A percentile compares a stretch with the other conserved stretches of the same genome.
Evolutionary conservation across 352 stramenopile species (phyloP).

Genomic region (Phytophthora lateralis): DNA sequence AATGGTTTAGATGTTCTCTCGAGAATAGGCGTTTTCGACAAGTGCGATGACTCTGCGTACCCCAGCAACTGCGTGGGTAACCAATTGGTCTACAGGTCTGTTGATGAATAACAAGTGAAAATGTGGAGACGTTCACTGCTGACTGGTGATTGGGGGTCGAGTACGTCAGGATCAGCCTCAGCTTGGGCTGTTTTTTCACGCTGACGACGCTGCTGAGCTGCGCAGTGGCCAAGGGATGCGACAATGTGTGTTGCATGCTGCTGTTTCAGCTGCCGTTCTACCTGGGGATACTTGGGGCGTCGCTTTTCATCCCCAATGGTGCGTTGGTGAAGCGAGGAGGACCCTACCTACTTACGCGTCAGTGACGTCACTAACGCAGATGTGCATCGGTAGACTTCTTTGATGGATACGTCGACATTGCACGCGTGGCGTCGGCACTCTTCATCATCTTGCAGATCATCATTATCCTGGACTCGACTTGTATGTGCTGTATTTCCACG

Average conservation of each 20-base stretch:
- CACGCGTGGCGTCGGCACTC: conserved; percentile 57
- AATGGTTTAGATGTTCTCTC: conserved; percentile 36
- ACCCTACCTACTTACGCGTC: no score
- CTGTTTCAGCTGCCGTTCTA: conserved; percentile 75
- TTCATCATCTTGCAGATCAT: conserved; percentile 84
- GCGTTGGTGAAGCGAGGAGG: background rate
- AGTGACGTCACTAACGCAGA: background rate
- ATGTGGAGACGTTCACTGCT: background rate
- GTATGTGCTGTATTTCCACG: conserved; percentile 31
- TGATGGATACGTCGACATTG: conserved; percentile 63
- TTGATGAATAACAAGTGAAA: conserved; percentile 16
- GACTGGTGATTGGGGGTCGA: background rate
- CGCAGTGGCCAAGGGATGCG: conserved; percentile 47
- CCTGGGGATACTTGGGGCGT: conserved; percentile 46
- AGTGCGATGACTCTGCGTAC: conserved; percentile 45
- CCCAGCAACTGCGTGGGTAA: conserved; percentile 65
- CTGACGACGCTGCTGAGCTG: conserved; percentile 62
- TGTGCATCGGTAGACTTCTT: conserved; percentile 55
- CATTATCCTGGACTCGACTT: conserved; percentile 81
- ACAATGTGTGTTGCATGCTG: conserved; percentile 69
- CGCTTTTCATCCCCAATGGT: conserved; percentile 78
- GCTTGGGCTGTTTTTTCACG: conserved; percentile 68
- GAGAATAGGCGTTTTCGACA: conserved; percentile 50
- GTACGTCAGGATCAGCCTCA: conserved; percentile 64
- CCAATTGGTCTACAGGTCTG: conserved; percentile 65